Evolutionary conservation across 2,329 filamentous ascomycete genomes (phyloP).

Genomic region (Purpureocillium lavendulum): DNA sequence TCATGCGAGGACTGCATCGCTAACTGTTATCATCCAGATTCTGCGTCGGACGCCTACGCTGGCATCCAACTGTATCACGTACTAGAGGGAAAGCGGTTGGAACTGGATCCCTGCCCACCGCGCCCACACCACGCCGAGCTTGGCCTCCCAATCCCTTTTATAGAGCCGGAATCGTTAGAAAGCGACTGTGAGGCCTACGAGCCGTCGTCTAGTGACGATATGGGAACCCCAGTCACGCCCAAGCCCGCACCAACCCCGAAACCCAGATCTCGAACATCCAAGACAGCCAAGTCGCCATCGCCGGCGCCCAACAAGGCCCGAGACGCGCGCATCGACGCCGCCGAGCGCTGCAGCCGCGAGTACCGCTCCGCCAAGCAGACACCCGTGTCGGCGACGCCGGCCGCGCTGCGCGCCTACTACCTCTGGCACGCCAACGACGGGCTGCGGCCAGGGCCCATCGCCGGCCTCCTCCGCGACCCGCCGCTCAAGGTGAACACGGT

Average conservation of each 20-base stretch:
- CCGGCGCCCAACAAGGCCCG: slow-evolving; percentile 1
- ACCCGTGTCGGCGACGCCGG: slow-evolving; percentile 13
- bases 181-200: background rate
- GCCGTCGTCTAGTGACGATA: too few relatives aligned
- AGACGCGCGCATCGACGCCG: slow-evolving; percentile 34
- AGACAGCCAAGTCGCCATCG: slow-evolving; percentile 2
- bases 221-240: too few relatives aligned
- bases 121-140: slow-evolving; percentile 61
- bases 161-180: background rate
- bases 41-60: slow-evolving; percentile 79
- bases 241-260: too few relatives aligned
- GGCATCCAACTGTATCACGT: slow-evolving; percentile 63
- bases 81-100: slow-evolving; percentile 59
- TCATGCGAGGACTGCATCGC: too few relatives aligned
- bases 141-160: slow-evolving; percentile 30
- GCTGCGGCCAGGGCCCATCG: slow-evolving; percentile 40
- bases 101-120: slow-evolving; percentile 62
- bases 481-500: slow-evolving; percentile 51
- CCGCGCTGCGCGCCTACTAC: slow-evolving; percentile 49
- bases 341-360: slow-evolving; percentile 27
- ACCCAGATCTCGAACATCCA: too few relatives aligned
- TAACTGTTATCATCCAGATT: too few relatives aligned
- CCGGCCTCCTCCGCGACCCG: slow-evolving; percentile 48
- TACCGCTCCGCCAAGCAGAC: slow-evolving; percentile 24
- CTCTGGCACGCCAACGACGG: slow-evolving; percentile 51